Evolutionary conservation across 345 rosid species (phyloP).

Genomic region (Corchorus olitorius): DNA sequence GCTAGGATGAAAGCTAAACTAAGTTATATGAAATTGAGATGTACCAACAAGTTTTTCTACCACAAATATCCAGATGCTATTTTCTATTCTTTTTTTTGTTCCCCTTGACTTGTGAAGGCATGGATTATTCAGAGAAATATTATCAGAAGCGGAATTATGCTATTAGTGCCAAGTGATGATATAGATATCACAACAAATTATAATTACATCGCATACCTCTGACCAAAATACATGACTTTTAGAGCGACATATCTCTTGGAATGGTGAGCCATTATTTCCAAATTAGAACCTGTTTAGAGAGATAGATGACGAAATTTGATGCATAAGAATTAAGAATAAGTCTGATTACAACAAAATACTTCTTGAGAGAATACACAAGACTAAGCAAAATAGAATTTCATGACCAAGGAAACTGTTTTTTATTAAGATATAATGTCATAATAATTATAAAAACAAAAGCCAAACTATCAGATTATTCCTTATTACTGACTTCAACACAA

Average conservation of each 20-base stretch:
- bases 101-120: neutral
- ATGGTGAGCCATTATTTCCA: constrained; percentile 35
- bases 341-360: neutral
- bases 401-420: constrained; percentile 1
- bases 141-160: constrained; percentile 5
- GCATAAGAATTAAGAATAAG: constrained; percentile 1
- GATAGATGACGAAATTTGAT: neutral
- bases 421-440: neutral
- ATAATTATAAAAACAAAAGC: neutral
- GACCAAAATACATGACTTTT: constrained; percentile 90
- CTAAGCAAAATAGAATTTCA: neutral
- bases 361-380: neutral
- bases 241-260: constrained; percentile 72
- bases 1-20: constrained; percentile 10
- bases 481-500: neutral
- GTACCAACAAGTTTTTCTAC: neutral
- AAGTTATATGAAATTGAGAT: neutral
- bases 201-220: constrained; percentile 53
- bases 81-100: neutral
- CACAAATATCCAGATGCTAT: neutral
- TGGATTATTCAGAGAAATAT: neutral
- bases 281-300: constrained; percentile 24
- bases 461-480: too few species aligned
- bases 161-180: neutral
- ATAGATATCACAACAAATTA: constrained; percentile 1